Evolutionary conservation across 1,284 basidiomycete genomes (phyloP), one percentile per base, ranked within the genome.

Genomic region (Entoloma clypeatum): DNA sequence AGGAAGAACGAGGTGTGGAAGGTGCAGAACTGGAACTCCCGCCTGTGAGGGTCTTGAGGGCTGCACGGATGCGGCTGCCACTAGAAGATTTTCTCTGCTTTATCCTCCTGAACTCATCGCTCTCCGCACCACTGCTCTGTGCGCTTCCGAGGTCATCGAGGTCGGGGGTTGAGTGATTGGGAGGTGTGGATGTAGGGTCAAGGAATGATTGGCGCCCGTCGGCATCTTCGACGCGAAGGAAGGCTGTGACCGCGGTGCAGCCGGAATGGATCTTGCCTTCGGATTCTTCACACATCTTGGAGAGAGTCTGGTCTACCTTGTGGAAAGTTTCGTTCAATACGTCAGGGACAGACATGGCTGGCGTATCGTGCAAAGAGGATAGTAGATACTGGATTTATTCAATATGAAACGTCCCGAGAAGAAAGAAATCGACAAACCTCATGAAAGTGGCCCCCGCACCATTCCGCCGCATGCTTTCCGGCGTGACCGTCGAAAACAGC

Each of bases 401-500:
- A 41, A 36, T 44, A 41, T 36, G 43, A 25, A 45, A 21, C 41
- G 25, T 40, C 32, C 33, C 14, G 46, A 37, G 37, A 39, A 21
- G 21, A 48, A 23, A 19, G 11, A 31, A 17, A 6, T 32, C 42
- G 19, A 56, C 74, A 53, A 58, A 91, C 91, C 69, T 93, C 79
- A 61, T 98, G 93, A 65, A 99, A 98, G 64, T 99, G 85, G 54
- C 81, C 75, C 17, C 95, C 94, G 64, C 96, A 99, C 94, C 94
- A 99, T 61, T 99, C 96, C 14, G 96, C 96, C 14, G 95, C 92
- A 58, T 97, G 91, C 61, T 97, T 98, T 14, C 96, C 96, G 0
- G 96, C 96, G 60, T 99, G 96, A 3, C 96, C 96, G 56, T 99
- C 96, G 57, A 99, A 99, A 31, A 99, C 83, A 8, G 93, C 93